Evolutionary conservation across 23 red algal species (phyloP), one percentile per base, ranked within the genome.

Genomic region (Gracilariopsis chorda): DNA sequence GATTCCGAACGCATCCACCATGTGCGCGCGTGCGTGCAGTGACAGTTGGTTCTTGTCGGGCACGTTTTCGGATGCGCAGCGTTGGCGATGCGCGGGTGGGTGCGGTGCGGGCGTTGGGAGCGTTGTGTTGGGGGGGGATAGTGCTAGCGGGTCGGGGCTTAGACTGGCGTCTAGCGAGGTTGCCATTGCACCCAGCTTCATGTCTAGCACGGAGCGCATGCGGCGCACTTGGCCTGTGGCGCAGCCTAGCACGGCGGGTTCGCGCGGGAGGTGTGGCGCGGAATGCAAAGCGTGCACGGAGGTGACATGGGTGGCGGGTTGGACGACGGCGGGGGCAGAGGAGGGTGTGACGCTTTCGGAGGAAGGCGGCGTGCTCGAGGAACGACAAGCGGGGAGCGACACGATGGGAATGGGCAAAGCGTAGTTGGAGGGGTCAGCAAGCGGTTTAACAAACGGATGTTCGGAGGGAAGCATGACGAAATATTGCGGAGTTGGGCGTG

Each of bases 131-230:
- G 35, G 33, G 34, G 57, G 21, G 13, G 7, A 5, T 30, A 28
- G 57, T n/a, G n/a, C n/a, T n/a, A n/a, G n/a, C n/a, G n/a, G n/a
- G n/a, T n/a, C n/a, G n/a, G n/a, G n/a, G n/a, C n/a, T n/a, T n/a
- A n/a, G n/a, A n/a, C n/a, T n/a, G n/a, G n/a, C n/a, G n/a, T n/a
- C n/a, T 7, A 68, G 13, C 62, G 83, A 40, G 35, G 56, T 58
- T 3, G 65, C 69, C 48, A 88, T 60, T 10, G 83, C 63, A 48
- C 83, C 83, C 17, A 88, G 83, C 36, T 59, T 74, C 65, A 88
- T 88, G 49, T 88, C 83, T 25, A 88, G 49, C 10, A 88, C 83
- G 83, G 65, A 76, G 55, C 83, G 83, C 83, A 88, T 88, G 83
- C 83, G 83, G 17, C 83, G 83, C 29, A 88, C 33, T 37, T 88